Conservation (phyloP, 345 rosid genomes). For the Lumnitzera littorea region DNA sequence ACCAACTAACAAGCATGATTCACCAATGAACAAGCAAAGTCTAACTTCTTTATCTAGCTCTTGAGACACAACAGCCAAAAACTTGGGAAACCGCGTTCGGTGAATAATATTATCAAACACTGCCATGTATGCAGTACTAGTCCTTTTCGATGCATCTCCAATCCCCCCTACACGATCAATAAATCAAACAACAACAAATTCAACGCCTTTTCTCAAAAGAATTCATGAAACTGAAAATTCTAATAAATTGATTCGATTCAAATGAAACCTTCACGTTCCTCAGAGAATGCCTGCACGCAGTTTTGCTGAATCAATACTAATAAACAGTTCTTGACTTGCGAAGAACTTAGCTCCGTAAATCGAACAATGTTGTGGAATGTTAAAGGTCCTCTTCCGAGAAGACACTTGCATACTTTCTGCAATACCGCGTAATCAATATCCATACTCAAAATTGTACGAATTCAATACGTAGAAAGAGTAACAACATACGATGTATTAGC, state of each 20-base stretch:
- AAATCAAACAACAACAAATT: background rate
- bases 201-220: background rate
- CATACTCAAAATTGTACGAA: background rate
- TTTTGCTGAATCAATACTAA: conserved; percentile 78
- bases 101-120: conserved; percentile 63
- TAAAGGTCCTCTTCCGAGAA: conserved; percentile 59
- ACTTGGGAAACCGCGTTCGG: conserved; percentile 64
- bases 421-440: background rate
- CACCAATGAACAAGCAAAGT: conserved; percentile 7
- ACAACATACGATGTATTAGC: background rate
- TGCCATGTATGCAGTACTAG: conserved; percentile 41
- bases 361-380: conserved; percentile 37
- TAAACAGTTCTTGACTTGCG: conserved; percentile 55
- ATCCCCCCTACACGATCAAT: conserved; percentile 27
- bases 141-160: conserved; percentile 32
- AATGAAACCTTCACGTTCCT: conserved; percentile 31
- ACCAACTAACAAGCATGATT: background rate
- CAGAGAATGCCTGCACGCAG: conserved; percentile 65
- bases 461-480: background rate
- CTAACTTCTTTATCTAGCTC: conserved; percentile 51
- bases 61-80: conserved; percentile 37
- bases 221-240: background rate
- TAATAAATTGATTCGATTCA: background rate
- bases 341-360: conserved; percentile 28
- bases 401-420: conserved; percentile 87